Percentiles rank a stretch among this genome's conserved stretches.
Conservation (phyloP, 352 stramenopile species). For the Pythium brachiatum region DNA sequence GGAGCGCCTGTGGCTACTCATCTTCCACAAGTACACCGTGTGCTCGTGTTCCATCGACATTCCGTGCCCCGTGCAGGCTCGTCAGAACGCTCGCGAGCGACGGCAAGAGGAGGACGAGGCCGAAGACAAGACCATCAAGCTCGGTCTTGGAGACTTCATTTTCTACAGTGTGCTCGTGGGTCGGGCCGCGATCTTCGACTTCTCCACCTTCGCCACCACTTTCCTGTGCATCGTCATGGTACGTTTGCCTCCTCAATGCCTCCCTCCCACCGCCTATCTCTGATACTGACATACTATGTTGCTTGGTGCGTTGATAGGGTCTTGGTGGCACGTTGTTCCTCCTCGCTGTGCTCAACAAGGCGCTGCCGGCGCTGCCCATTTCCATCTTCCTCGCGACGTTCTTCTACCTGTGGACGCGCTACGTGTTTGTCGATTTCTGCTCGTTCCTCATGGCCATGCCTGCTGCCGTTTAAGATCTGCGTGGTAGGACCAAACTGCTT, state of each 20-base stretch:
- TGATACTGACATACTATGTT: no score
- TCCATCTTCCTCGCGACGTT: constrained; percentile 83
- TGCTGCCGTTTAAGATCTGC: constrained; percentile 12
- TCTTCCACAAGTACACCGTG: constrained; percentile 86
- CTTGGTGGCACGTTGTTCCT: constrained; percentile 95
- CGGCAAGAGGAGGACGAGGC: constrained; percentile 53
- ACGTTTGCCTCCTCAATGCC: constrained; percentile 16
- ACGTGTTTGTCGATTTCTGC: constrained; percentile 83
- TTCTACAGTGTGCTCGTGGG: constrained; percentile 98
- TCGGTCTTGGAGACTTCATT: constrained; percentile 98
- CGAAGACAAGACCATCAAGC: constrained; percentile 90
- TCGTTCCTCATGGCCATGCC: constrained; percentile 65
- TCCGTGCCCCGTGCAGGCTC: constrained; percentile 64
- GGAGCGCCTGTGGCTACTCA: constrained; percentile 74
- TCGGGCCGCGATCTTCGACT: constrained; percentile 94
- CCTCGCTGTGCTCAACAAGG: constrained; percentile 91
- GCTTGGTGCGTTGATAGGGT: constrained; percentile 50
- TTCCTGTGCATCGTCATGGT: constrained; percentile 94
- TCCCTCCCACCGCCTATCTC: not conserved
- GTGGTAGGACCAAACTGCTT: not conserved
- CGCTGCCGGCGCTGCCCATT: constrained; percentile 95
- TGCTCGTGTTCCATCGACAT: constrained; percentile 82
- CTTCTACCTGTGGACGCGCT: constrained; percentile 83
- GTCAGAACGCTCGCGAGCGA: constrained; percentile 48
- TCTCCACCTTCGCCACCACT: constrained; percentile 92